Evolutionary conservation across 352 stramenopile species (phyloP), one percentile per base, ranked within the genome.

Genomic region (Phytophthora sansomeana): DNA sequence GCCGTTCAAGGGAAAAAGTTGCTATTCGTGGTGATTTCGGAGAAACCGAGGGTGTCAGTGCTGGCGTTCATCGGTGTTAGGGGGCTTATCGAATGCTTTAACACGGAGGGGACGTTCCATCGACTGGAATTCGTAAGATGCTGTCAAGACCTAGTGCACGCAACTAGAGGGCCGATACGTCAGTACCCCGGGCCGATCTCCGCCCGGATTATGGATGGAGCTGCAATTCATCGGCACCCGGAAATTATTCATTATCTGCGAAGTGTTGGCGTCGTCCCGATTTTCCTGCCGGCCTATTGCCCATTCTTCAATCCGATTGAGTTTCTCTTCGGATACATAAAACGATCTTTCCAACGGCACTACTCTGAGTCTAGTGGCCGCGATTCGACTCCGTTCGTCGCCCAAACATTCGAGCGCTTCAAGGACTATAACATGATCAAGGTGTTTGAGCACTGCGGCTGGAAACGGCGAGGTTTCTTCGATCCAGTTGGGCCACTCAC

Each of bases 241-340:
- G 50, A 78, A 29, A 74, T 76, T 35, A 46, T 74, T n/a, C 59
- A 71, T 43, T 78, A 58, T 49, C 35, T 75, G n/a, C 3, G 56
- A 39, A 71, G 49, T 21, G 17, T 76, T 46, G 65, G 68, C 0
- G 33, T 75, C 1, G 66, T 68, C 0, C 50, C 60, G 8, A 65
- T 73, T 24, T 77, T 78, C 36, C 26, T 81, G 1, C 65, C 69
- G 6, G 64, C 58, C 0, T 74, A 68, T 13, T 78, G 64, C 14
- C 65, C 64, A 35, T 74, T 80, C 42, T 71, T 75, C 39, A 75
- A 80, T 28, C 69, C 69, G 0, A 81, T 78, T 6, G 65, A 78
- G 16, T 75, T 55, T 32, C 1, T 78, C 3, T 81, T 72, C 13
- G 65, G 69, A 0, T 72, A 67, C 50, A 17, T 47, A 16, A 57